phyloP scores from a whole-genome alignment of 495 filamentous ascomycete species.

The Lepidopterella palustris region DNA sequence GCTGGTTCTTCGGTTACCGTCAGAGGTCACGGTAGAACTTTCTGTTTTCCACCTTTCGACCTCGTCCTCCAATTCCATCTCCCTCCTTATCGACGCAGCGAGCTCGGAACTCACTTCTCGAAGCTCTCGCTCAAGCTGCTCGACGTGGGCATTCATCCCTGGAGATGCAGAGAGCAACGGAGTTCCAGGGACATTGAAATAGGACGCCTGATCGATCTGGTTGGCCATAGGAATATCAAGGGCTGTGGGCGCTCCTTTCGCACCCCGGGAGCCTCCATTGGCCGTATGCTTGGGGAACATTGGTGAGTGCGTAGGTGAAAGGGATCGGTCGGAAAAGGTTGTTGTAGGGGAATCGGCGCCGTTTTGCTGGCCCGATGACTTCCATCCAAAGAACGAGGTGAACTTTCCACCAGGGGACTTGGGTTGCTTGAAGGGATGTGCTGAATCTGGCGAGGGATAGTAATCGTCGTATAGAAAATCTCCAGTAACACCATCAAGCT shows the following conservation, averaged over 20 bases:
- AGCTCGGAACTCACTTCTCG: constrained; percentile 87
- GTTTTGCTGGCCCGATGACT: constrained; percentile 46
- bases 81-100: constrained; percentile 83
- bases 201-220: constrained; percentile 20
- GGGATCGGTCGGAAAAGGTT: constrained; percentile 56
- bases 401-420: constrained; percentile 58
- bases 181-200: constrained; percentile 38
- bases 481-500: constrained; percentile 31
- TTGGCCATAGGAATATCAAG: constrained; percentile 38
- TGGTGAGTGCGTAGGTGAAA: constrained; percentile 55
- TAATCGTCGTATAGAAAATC: constrained; percentile 30
- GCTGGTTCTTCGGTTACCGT: constrained; percentile 68
- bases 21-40: constrained; percentile 39
- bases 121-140: constrained; percentile 89
- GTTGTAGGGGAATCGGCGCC: constrained; percentile 57
- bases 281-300: constrained; percentile 41
- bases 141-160: constrained; percentile 45
- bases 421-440: constrained; percentile 37
- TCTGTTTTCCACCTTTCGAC: constrained; percentile 78
- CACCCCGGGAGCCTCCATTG: constrained; percentile 29
- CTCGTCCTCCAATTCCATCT: constrained; percentile 94
- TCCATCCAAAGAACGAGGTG: constrained; percentile 66
- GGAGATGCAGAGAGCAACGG: constrained; percentile 38
- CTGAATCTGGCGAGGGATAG: constrained; percentile 20
- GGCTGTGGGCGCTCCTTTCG: constrained; percentile 35